Evolutionary conservation across 208 protist genomes (phyloP).

Genomic region (Kentomonas sorsogonicus): DNA sequence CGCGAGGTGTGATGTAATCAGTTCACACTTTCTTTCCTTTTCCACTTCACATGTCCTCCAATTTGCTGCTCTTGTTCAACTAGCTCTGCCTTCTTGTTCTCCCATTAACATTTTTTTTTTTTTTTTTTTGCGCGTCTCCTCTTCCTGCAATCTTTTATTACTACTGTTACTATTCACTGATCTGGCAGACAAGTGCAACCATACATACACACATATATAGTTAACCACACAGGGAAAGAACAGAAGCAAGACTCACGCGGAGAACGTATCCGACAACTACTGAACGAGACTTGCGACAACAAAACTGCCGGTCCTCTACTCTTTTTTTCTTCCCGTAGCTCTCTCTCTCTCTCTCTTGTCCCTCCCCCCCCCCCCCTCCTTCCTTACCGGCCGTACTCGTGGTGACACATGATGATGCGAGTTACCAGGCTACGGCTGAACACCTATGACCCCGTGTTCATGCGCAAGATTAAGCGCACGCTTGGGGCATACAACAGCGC

Average conservation of each 20-base stretch:
- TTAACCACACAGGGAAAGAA: not conserved
- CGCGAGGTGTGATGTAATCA: not conserved
- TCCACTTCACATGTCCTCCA: not conserved
- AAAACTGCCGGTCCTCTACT: too few species aligned
- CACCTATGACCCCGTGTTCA: conserved; percentile 84
- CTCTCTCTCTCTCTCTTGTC: not conserved
- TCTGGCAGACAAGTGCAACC: not conserved
- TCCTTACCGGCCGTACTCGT: not conserved
- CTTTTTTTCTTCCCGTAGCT: conserved; percentile 5
- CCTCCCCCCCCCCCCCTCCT: not conserved
- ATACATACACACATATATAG: not conserved
- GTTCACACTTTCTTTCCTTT: conserved; percentile 3
- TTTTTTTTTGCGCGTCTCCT: not conserved
- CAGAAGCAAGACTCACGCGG: too few species aligned
- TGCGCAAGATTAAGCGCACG: conserved; percentile 84
- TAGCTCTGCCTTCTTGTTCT: conserved; percentile 1
- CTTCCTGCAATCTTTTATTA: not conserved
- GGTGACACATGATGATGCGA: conserved; percentile 27
- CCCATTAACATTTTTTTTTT: conserved; percentile 1
- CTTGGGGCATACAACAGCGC: conserved; percentile 60
- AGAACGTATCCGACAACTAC: too few species aligned
- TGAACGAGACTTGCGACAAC: too few species aligned
- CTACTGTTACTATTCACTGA: not conserved
- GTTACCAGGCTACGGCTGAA: conserved; percentile 30
- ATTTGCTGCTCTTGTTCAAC: not conserved